Conservation (phyloP, 352 stramenopile genomes). For the Vaucheria bursata region DNA sequence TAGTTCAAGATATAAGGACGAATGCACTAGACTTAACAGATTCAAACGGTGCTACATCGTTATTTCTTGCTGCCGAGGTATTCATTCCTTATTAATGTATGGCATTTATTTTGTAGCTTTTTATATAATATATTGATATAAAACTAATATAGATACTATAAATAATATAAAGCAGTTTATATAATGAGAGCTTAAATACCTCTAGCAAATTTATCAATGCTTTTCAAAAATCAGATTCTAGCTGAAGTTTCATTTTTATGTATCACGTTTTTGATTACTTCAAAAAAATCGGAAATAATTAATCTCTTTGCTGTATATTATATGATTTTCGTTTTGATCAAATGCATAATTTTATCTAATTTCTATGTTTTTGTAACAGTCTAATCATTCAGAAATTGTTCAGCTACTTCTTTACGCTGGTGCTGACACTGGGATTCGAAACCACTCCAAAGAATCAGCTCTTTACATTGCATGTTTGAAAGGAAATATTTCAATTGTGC, state of each 20-base stretch:
- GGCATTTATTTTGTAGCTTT: not conserved
- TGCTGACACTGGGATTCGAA: not conserved
- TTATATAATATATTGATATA: not conserved
- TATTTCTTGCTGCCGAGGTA: not conserved
- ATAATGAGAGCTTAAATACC: not conserved
- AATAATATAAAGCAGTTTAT: not conserved
- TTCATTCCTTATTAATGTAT: not conserved
- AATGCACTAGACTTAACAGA: not conserved
- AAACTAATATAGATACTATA: not conserved
- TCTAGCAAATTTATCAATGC: too few species aligned
- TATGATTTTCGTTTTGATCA: too few species aligned
- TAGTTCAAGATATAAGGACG: not conserved
- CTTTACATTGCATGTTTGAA: constrained; percentile 3
- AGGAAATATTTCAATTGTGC: not conserved
- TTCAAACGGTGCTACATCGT: not conserved
- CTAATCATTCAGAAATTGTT: too few species aligned
- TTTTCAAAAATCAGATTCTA: too few species aligned
- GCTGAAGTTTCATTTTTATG: too few species aligned
- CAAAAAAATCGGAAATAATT: too few species aligned
- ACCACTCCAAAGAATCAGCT: not conserved
- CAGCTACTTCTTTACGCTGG: not conserved
- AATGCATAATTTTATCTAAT: too few species aligned
- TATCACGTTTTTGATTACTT: too few species aligned
- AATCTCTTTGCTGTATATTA: too few species aligned
- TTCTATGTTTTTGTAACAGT: too few species aligned